Conservation (phyloP, 1,139 yeast genomes). For the Magnusiomyces sp. region DNA sequence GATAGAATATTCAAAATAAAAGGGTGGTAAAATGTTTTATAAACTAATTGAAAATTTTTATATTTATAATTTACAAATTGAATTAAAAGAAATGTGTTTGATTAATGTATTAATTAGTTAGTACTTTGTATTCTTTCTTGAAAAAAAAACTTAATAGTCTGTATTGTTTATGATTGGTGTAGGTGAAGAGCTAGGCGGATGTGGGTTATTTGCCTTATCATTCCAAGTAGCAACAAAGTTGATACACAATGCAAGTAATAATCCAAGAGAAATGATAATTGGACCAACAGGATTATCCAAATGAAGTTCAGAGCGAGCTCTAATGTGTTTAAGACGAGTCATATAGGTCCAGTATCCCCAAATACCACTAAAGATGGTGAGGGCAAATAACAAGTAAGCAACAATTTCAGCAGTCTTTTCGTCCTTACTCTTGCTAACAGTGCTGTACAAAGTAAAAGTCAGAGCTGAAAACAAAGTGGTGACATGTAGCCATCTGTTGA, state of each 20-base stretch:
- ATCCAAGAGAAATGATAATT: slow-evolving; percentile 61
- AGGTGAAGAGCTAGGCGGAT: not conserved
- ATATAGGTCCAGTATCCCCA: slow-evolving; percentile 86
- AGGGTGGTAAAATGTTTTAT: too few relatives aligned
- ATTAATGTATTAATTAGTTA: too few relatives aligned
- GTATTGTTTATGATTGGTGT: not conserved
- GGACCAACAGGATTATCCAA: slow-evolving; percentile 90
- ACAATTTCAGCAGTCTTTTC: slow-evolving; percentile 36
- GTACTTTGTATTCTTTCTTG: too few relatives aligned
- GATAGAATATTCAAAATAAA: too few relatives aligned
- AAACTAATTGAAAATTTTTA: too few relatives aligned
- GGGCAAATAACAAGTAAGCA: slow-evolving; percentile 71
- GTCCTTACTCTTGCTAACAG: slow-evolving; percentile 55
- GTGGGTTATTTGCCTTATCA: slow-evolving; percentile 1
- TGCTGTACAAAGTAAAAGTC: slow-evolving; percentile 74
- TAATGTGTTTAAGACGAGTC: slow-evolving; percentile 63
- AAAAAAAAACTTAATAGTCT: too few relatives aligned
- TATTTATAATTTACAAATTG: too few relatives aligned
- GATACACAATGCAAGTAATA: slow-evolving; percentile 54
- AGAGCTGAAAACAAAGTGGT: slow-evolving; percentile 81
- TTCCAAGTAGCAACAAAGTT: slow-evolving; percentile 42
- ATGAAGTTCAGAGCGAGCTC: slow-evolving; percentile 76
- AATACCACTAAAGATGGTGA: slow-evolving; percentile 71
- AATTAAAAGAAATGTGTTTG: too few relatives aligned
- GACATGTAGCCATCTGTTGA: slow-evolving; percentile 90